These are phyloP conservation scores for Malus hybrid DNA, from an alignment of 331 rosid species.

Conservation along the genomic window DNA sequence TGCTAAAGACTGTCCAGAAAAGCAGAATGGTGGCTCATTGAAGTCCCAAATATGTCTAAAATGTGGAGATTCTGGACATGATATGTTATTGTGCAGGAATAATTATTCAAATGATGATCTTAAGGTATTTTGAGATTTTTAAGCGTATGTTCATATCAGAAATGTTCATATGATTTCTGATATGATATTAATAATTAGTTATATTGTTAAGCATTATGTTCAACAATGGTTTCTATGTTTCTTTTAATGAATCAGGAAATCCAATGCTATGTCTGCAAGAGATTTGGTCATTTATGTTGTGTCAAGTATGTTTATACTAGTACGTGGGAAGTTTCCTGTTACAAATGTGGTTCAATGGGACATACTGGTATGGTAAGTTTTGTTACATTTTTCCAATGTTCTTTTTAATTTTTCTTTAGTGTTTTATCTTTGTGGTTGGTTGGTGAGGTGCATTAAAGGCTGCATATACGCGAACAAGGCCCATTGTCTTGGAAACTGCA, in stretches of 20 bases:
- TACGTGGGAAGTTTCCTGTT: constrained; percentile 59
- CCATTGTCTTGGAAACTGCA: too few relatives aligned
- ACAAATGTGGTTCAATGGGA: constrained; percentile 73
- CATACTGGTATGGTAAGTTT: constrained; percentile 84
- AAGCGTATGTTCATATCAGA: not conserved
- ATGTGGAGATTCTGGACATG: constrained; percentile 85
- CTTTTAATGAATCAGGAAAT: constrained; percentile 37
- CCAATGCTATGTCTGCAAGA: constrained; percentile 73
- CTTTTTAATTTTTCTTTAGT: not conserved
- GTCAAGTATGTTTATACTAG: constrained; percentile 23
- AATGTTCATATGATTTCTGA: not conserved
- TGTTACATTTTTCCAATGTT: not conserved
- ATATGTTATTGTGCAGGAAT: constrained; percentile 65
- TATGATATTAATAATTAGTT: not conserved
- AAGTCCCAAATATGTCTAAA: constrained; percentile 50
- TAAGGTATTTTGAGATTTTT: constrained; percentile 40
- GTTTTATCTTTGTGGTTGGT: not conserved
- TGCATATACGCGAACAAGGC: too few relatives aligned
- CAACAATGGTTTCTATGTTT: not conserved
- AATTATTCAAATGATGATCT: constrained; percentile 59
- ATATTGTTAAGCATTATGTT: constrained; percentile 4
- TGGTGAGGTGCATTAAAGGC: not conserved
- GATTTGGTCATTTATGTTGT: constrained; percentile 79
- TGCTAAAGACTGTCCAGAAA: constrained; percentile 83
- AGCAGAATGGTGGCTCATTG: constrained; percentile 27